Conservation (phyloP, 78 protist genomes). For the Mantamonas sphyraenae region DNA sequence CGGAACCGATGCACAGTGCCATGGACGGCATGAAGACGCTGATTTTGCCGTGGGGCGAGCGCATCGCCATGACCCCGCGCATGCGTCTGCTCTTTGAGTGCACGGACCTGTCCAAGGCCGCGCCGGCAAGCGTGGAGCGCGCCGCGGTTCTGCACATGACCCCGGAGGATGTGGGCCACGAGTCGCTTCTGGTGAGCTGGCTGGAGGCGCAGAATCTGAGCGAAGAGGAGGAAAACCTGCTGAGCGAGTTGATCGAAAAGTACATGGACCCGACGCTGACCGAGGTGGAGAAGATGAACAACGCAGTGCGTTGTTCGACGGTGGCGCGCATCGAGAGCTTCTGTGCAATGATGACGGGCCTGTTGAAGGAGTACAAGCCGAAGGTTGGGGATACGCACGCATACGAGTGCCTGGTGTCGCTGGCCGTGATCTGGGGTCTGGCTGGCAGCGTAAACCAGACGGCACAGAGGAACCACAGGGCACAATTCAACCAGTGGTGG, state of each 20-base stretch:
- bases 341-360: conserved; percentile 29
- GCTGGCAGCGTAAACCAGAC: not conserved
- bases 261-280: conserved; percentile 24
- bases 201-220: conserved; percentile 33
- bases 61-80: conserved; percentile 55
- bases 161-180: conserved; percentile 70
- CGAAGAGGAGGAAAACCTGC: conserved; percentile 13
- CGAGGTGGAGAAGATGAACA: too few species aligned
- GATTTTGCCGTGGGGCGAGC: conserved; percentile 76
- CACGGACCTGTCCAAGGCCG: conserved; percentile 48
- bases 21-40: conserved; percentile 84
- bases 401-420: too few species aligned
- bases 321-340: conserved; percentile 11
- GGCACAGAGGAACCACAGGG: conserved; percentile 51
- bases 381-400: conserved; percentile 1
- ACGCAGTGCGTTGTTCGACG: conserved; percentile 1
- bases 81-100: conserved; percentile 71
- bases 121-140: conserved; percentile 77
- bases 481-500: conserved; percentile 55
- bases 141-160: conserved; percentile 75
- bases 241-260: conserved; percentile 17
- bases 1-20: conserved; percentile 81
- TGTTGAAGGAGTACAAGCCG: conserved; percentile 1
- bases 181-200: conserved; percentile 64
- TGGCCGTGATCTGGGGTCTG: too few species aligned